phyloP scores from a whole-genome alignment of 352 stramenopile genomes.

The Globisporangium perplexum region DNA sequence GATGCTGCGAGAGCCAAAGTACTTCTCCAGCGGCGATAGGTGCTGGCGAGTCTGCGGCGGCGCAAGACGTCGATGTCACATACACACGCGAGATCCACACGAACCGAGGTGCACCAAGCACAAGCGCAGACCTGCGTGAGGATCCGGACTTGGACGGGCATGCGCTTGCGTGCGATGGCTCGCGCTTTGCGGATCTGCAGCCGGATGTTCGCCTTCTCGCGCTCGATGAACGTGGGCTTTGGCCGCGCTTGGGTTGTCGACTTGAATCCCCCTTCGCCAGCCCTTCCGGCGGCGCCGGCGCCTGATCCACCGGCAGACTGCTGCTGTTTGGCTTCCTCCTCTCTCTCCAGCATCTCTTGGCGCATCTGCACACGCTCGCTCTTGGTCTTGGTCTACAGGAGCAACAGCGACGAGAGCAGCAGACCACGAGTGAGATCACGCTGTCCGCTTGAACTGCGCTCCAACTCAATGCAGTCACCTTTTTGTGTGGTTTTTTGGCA shows the following conservation, averaged over 20 bases:
- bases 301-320: not conserved
- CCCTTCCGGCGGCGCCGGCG: not conserved
- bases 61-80: not conserved
- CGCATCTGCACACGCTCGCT: constrained; percentile 48
- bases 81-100: not conserved
- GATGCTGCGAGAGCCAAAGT: constrained; percentile 44
- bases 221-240: constrained; percentile 39
- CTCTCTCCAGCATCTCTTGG: constrained; percentile 48
- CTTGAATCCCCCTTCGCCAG: not conserved
- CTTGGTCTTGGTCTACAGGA: constrained; percentile 26
- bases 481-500: constrained; percentile 3
- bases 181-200: constrained; percentile 44
- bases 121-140: constrained; percentile 29
- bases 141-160: constrained; percentile 63
- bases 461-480: not conserved
- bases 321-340: constrained; percentile 33
- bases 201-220: constrained; percentile 51
- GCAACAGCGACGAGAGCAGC: not conserved
- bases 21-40: constrained; percentile 53
- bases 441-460: not conserved
- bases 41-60: constrained; percentile 30
- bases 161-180: constrained; percentile 48
- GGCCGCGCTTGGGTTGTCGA: not conserved
- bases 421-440: too few species aligned
- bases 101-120: not conserved